Base-by-base conservation (phyloP, 2,329 filamentous ascomycete genomes). In the Exophiala calicioides region DNA sequence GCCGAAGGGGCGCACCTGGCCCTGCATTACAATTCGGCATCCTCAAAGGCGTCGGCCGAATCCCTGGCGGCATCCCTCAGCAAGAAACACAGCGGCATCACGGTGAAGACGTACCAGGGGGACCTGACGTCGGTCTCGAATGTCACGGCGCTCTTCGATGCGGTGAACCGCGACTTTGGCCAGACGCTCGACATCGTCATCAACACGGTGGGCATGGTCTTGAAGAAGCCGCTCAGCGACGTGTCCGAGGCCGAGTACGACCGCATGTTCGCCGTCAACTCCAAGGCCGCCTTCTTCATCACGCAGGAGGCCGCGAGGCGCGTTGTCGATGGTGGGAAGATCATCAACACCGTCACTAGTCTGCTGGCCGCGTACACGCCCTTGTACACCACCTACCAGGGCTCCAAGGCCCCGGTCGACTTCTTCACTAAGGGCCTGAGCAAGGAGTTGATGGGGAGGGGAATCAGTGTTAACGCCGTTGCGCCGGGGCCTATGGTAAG, bases 201-300 rank as follows among this genome's bases (percentile, higher is more conserved):
- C 56, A 76, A 76, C 59, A 76, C 72, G 5, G 65, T 76, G 19
- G 74, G 74, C 34, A 76, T 73, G 65, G 72, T 74, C 26, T 56
- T 74, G 26, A 75, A 75, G 66, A 75, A 75, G 61, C 63, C 69
- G 5, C 68, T 73, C 21, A 58, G 58, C 0, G 69, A 72, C 10
- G 69, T 74, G 34, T 61, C 60, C 5, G 73, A 75, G 53, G 63
- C 55, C 7, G 71, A 76, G 50, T 74, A 75, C 49, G 72, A 75
- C 53, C 57, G 61, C 0, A 74, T 75, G 70, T 76, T 74, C 33
- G 71, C 68, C 9, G 62, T 74, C 60, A 74, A 75, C 60, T 73
- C 70, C 52, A 74, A 75, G 52, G 58, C 64, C 0, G 70, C 69
- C 1, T 74, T 75, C 56, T 69, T 74, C 53, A 65, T 74, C 51